Evolutionary conservation across 257 asterid genomes (phyloP).

Genomic region (Fraxinus anomala): DNA sequence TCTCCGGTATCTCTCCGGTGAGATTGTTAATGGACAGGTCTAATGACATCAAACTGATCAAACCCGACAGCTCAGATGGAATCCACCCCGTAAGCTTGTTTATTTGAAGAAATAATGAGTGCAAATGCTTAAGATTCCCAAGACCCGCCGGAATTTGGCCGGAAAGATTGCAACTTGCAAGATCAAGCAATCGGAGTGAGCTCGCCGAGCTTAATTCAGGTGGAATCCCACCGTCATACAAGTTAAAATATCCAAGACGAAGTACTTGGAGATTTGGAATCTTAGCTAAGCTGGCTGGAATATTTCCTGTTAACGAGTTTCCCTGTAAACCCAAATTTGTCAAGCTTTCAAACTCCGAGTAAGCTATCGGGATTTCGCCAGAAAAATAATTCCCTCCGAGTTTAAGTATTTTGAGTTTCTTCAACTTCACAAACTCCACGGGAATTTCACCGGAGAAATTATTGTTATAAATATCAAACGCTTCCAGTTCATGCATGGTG

Average conservation of each 20-base stretch:
- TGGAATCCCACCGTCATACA: slow-evolving; percentile 79
- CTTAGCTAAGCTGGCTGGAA: slow-evolving; percentile 64
- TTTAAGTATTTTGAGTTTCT: slow-evolving; percentile 36
- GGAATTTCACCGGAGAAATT: slow-evolving; percentile 68
- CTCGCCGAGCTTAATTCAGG: slow-evolving; percentile 63
- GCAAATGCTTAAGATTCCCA: slow-evolving; percentile 69
- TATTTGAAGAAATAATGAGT: slow-evolving; percentile 65
- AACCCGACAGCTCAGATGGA: slow-evolving; percentile 66
- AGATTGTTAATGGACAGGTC: slow-evolving; percentile 71
- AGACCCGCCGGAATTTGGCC: slow-evolving; percentile 76
- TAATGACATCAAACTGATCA: slow-evolving; percentile 66
- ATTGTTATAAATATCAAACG: slow-evolving; percentile 68
- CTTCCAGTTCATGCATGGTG: slow-evolving; percentile 45
- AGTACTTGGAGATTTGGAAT: slow-evolving; percentile 60
- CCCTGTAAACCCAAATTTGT: slow-evolving; percentile 61
- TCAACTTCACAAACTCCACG: slow-evolving; percentile 49
- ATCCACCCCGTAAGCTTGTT: slow-evolving; percentile 66
- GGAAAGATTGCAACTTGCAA: slow-evolving; percentile 63
- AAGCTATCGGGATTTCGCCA: slow-evolving; percentile 72
- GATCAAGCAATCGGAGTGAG: slow-evolving; percentile 56
- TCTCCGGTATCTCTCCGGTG: slow-evolving; percentile 66
- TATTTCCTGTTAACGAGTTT: slow-evolving; percentile 60
- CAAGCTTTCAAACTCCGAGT: slow-evolving; percentile 57
- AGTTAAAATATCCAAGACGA: slow-evolving; percentile 66
- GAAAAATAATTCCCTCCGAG: slow-evolving; percentile 75